Percentiles rank a stretch among this genome's conserved stretches.
Conservation (phyloP, 176 grass and related monocot species). For the Triticum urartu region DNA sequence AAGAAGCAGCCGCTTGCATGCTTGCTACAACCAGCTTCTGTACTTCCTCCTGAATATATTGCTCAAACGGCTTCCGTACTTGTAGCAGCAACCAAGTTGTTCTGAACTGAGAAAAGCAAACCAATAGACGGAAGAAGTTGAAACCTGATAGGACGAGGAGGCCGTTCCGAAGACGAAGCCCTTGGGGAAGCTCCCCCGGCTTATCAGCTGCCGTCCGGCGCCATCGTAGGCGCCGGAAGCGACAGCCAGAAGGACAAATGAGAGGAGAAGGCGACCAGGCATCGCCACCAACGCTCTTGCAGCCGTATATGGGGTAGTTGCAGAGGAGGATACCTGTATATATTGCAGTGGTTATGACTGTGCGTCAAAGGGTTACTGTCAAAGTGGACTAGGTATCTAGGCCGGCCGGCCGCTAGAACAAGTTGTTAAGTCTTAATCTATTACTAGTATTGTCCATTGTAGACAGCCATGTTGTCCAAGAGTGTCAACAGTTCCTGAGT, state of each 20-base stretch:
- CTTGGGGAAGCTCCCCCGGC: conserved; percentile 26
- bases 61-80: background rate
- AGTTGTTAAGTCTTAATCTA: background rate
- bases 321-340: background rate
- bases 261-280: background rate
- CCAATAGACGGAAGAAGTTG: background rate
- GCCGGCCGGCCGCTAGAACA: background rate
- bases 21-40: background rate
- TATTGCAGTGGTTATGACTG: background rate
- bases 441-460: background rate
- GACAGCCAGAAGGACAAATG: background rate
- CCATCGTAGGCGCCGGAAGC: background rate
- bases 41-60: background rate
- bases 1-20: background rate
- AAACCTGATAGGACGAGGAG: conserved; percentile 38
- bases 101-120: background rate
- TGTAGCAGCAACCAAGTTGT: background rate
- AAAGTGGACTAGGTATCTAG: background rate
- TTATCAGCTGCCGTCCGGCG: background rate
- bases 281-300: background rate
- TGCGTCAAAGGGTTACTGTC: background rate
- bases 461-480: background rate
- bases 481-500: background rate
- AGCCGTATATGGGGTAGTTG: background rate
- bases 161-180: conserved; percentile 33